Conservation (phyloP, 495 filamentous ascomycete species). For the Neurospora hispaniola region DNA sequence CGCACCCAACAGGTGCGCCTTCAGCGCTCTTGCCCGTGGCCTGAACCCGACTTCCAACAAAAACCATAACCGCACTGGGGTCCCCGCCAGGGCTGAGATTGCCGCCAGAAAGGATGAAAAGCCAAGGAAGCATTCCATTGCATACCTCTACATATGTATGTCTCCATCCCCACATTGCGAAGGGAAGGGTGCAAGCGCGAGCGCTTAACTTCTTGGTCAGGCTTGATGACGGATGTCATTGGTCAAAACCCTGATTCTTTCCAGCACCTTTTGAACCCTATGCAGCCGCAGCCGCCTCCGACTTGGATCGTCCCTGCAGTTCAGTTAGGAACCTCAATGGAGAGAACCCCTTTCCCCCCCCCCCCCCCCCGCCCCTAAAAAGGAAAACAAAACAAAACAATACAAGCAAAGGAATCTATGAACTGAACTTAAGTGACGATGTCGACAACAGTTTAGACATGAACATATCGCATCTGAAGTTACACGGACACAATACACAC, state of each 20-base stretch:
- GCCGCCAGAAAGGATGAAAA: not conserved
- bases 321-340: not conserved
- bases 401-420: not conserved
- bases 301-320: not conserved
- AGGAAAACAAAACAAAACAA: not conserved
- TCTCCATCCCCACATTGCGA: not conserved
- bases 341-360: not conserved
- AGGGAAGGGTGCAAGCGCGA: not conserved
- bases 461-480: not conserved
- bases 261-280: not conserved
- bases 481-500: not conserved
- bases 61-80: not conserved
- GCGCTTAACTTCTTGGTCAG: not conserved
- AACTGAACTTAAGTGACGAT: not conserved
- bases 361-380: too few species aligned
- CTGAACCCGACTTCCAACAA: not conserved
- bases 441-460: not conserved
- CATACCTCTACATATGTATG: not conserved
- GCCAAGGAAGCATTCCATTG: not conserved
- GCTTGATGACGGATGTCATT: not conserved
- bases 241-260: not conserved
- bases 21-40: not conserved
- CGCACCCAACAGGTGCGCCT: not conserved
- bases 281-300: not conserved
- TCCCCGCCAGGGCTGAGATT: not conserved